Evolutionary conservation across 441 rosid species (phyloP), one percentile per base, ranked within the genome.

Genomic region (Euphorbia schlechtendalii): DNA sequence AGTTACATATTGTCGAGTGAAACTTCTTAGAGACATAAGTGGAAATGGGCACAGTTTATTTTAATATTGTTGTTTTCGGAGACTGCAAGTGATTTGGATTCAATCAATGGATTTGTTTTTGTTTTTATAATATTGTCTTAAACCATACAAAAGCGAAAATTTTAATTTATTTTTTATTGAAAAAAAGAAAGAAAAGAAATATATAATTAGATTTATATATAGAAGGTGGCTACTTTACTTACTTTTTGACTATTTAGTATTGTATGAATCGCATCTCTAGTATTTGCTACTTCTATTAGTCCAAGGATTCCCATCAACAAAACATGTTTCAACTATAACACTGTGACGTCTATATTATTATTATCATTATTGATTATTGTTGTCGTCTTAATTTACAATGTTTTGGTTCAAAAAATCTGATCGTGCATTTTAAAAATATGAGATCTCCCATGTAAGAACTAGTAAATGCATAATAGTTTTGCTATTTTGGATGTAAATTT

Each of bases 141-240:
- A 45, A 65, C 30, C 40, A 56, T 25, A 4, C 8, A 1, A 15
- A 34, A 22, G 21, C 4, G 41, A 32, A 15, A 32, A 17, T 9
- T 55, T 46, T 58, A 64, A 46, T 32, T 59, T 49, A 15, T 52
- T 51, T 53, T 3, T n/a, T n/a, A n/a, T n/a, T n/a, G n/a, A n/a
- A n/a, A n/a, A n/a, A n/a, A n/a, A n/a, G n/a, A n/a, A n/a, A n/a
- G n/a, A n/a, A n/a, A n/a, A n/a, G n/a, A n/a, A n/a, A n/a, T n/a
- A n/a, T n/a, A n/a, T n/a, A n/a, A n/a, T n/a, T n/a, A n/a, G n/a
- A n/a, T n/a, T n/a, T n/a, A n/a, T n/a, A n/a, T n/a, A n/a, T n/a
- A n/a, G n/a, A n/a, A 56, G 48, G 70, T 59, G 25, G 45, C 34
- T 6, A 32, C 34, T 32, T 41, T 58, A 1, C 0, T 18, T 8